A percentile compares a stretch with the other conserved stretches of the same genome.
phyloP scores from a whole-genome alignment of 2,329 filamentous ascomycete species.

The Pseudogymnoascus sp. region DNA sequence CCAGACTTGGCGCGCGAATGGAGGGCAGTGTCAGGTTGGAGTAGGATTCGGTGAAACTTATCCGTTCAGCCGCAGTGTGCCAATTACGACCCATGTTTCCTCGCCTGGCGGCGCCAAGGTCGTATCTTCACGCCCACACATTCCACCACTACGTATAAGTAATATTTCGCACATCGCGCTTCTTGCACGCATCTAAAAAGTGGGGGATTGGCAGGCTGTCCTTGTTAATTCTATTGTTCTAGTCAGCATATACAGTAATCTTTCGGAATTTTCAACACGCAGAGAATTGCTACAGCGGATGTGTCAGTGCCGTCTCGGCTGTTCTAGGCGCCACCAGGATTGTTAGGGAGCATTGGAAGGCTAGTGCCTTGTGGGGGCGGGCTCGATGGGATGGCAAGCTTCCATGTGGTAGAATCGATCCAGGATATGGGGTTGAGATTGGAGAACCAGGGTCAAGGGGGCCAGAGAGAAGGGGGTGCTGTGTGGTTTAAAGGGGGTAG shows the following conservation, averaged over 20 bases:
- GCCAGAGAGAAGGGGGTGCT: background rate
- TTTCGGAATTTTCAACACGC: too few species aligned
- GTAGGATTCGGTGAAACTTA: background rate
- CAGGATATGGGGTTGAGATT: background rate
- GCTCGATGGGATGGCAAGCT: background rate
- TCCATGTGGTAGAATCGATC: background rate
- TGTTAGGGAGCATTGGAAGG: background rate
- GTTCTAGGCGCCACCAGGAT: background rate
- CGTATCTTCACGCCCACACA: background rate
- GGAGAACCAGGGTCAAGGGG: background rate
- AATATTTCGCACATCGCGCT: background rate
- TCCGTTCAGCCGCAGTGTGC: background rate
- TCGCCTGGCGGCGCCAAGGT: background rate
- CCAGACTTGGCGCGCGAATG: background rate
- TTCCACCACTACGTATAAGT: background rate
- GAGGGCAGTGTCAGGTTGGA: background rate
- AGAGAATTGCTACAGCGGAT: too few species aligned
- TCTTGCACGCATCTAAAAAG: background rate
- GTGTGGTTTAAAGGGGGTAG: background rate
- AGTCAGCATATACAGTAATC: too few species aligned
- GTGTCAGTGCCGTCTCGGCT: background rate
- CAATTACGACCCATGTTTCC: background rate
- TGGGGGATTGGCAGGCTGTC: too few species aligned
- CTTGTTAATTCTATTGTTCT: too few species aligned
- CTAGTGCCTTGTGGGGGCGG: background rate